phyloP scores from a whole-genome alignment of 2,329 filamentous ascomycete genomes.

The Aspergillus sp. region DNA sequence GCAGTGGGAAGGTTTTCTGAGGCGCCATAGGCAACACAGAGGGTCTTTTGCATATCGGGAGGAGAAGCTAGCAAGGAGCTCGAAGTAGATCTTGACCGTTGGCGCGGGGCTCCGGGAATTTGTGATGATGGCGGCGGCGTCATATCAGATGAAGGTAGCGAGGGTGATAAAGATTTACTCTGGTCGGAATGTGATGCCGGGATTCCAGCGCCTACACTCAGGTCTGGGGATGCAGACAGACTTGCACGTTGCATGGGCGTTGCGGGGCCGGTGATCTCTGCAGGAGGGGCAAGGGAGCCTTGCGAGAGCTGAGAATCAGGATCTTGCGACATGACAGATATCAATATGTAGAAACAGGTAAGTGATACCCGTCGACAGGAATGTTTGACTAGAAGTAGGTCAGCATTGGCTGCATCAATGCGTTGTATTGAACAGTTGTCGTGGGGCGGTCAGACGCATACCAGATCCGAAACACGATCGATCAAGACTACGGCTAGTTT shows the following conservation, averaged over 20 bases:
- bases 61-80: constrained; percentile 47
- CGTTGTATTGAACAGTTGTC: constrained; percentile 13
- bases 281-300: constrained; percentile 40
- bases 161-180: constrained; percentile 42
- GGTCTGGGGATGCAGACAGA: constrained; percentile 41
- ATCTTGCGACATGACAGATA: constrained; percentile 36
- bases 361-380: constrained; percentile 21
- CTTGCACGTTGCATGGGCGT: constrained; percentile 36
- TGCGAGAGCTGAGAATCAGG: constrained; percentile 31
- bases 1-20: constrained; percentile 49
- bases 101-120: constrained; percentile 46
- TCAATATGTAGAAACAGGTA: constrained; percentile 7
- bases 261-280: constrained; percentile 41
- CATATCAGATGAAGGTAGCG: constrained; percentile 54
- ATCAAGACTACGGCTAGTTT: constrained; percentile 1
- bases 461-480: constrained; percentile 21
- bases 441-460: constrained; percentile 27
- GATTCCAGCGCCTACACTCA: constrained; percentile 32
- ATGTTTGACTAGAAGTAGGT: constrained; percentile 24
- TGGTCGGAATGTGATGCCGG: constrained; percentile 39
- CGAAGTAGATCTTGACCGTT: constrained; percentile 46
- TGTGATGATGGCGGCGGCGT: constrained; percentile 67
- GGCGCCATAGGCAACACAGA: constrained; percentile 45
- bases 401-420: constrained; percentile 20
- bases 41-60: constrained; percentile 49